Percentiles rank a stretch among this genome's conserved stretches.
These are phyloP conservation scores for Leucosporidium yakuticum DNA, from an alignment of 768 basidiomycete genomes.

Conservation along the genomic window DNA sequence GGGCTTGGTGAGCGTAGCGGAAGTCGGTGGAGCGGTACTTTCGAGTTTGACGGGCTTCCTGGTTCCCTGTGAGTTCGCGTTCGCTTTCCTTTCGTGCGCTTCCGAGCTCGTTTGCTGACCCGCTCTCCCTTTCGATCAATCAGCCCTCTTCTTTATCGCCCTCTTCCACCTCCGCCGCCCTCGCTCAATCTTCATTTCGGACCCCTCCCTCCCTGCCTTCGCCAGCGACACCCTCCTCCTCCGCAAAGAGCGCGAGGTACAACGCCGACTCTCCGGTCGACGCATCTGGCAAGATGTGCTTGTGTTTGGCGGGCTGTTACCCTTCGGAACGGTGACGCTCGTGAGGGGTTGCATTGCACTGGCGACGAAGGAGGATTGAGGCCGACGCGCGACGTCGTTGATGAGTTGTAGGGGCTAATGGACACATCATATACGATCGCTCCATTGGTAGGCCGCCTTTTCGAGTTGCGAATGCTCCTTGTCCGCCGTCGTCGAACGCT, in stretches of 20 bases:
- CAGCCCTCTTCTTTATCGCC: constrained; percentile 63
- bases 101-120: background rate
- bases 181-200: constrained; percentile 71
- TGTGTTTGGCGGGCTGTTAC: constrained; percentile 31
- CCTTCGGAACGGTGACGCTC: constrained; percentile 32
- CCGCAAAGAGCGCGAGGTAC: constrained; percentile 77
- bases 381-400: too few relatives aligned
- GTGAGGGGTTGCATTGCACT: constrained; percentile 17
- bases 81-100: background rate
- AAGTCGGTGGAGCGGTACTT: constrained; percentile 15
- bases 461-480: too few relatives aligned
- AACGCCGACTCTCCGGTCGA: constrained; percentile 63
- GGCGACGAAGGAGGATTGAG: constrained; percentile 3
- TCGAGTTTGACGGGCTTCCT: constrained; percentile 26
- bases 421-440: too few relatives aligned
- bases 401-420: too few relatives aligned
- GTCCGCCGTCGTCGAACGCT: too few relatives aligned
- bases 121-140: background rate
- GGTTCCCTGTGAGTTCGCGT: constrained; percentile 24
- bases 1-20: constrained; percentile 16
- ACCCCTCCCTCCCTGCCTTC: constrained; percentile 45
- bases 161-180: constrained; percentile 80
- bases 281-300: constrained; percentile 49
- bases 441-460: too few relatives aligned
- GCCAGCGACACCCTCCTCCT: constrained; percentile 55